Base-by-base conservation (phyloP, 768 basidiomycete species). In the Trametes maxima region DNA sequence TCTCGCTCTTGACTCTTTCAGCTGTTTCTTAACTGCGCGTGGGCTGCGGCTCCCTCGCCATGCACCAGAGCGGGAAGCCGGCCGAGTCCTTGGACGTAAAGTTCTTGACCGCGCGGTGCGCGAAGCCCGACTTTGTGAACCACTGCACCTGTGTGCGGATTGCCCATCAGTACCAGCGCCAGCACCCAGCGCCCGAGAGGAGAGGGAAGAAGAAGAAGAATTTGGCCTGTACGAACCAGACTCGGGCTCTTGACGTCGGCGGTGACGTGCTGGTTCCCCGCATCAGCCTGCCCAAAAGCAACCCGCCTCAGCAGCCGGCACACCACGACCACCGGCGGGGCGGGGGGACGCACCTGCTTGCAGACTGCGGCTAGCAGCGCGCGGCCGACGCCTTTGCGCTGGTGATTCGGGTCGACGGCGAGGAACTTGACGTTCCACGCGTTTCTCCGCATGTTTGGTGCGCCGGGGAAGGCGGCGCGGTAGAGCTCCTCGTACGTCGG, bases 51-150 rank as follows among this genome's bases (percentile, higher is more conserved):
- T 68, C 65, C 25, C 65, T 40, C 11, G 58, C 59, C 57, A 63
- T 63, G 39, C 65, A 66, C 65, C 65, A 68, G 19, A 68, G 54
- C 33, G 67, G 63, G 48, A 68, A 68, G 22, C 67, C 67, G n/a
- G 60, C 57, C 12, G 55, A 50, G 51, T 64, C 60, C 22, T 45
- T 50, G 11, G 57, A 62, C 43, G 48, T 44, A 44, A 66, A 67
- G 63, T 68, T 68, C 53, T 65, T 65, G 12, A 65, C 65, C 11
- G 47, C 57, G 22, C 64, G 59, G 35, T 66, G 57, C 35, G 44
- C 25, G 57, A 68, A 66, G 39, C 63, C 65, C 3, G 54, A 51
- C 33, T 63, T 64, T 17, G 54, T 46, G 36, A 68, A 65, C 66
- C 64, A 63, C 36, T 48, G 54, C 44, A 66, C 65, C 67, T 64